A percentile compares a stretch with the other conserved stretches of the same genome.
These are phyloP conservation scores for Microdochium nivale DNA, from an alignment of 2,329 filamentous ascomycete genomes.

Conservation along the genomic window DNA sequence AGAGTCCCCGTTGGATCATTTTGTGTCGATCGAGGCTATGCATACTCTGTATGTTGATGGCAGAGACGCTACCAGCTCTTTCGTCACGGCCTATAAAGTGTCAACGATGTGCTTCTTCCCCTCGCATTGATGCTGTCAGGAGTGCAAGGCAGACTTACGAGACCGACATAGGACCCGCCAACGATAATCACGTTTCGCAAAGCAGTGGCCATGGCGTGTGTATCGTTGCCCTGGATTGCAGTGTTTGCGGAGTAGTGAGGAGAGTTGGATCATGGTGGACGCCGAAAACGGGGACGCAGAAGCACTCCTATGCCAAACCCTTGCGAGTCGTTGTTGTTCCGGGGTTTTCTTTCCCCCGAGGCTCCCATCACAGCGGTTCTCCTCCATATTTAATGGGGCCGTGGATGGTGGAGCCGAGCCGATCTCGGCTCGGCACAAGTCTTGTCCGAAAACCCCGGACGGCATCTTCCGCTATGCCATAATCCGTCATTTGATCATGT, in stretches of 20 bases:
- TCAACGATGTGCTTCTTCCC: neutral
- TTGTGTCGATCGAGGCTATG: neutral
- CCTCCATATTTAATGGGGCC: too few species aligned
- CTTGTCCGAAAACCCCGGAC: too few species aligned
- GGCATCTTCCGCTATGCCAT: too few species aligned
- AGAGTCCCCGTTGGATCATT: neutral
- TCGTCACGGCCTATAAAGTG: constrained; percentile 17
- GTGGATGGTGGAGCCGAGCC: too few species aligned
- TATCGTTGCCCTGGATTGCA: neutral
- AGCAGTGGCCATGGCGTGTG: constrained; percentile 9
- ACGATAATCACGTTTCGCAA: constrained; percentile 31
- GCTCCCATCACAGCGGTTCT: too few species aligned
- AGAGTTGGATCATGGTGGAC: neutral
- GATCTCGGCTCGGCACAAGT: too few species aligned
- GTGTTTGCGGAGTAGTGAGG: neutral
- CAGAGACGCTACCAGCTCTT: constrained; percentile 27
- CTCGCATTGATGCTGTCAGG: too few species aligned
- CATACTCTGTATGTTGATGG: constrained; percentile 23
- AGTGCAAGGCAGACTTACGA: constrained; percentile 13
- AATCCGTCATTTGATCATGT: too few species aligned
- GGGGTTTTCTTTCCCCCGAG: neutral
- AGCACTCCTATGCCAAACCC: too few species aligned
- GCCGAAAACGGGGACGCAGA: too few species aligned
- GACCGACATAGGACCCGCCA: constrained; percentile 37
- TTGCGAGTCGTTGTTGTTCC: too few species aligned